Conservation (phyloP, 768 basidiomycete species). For the Lepiota venenata region DNA sequence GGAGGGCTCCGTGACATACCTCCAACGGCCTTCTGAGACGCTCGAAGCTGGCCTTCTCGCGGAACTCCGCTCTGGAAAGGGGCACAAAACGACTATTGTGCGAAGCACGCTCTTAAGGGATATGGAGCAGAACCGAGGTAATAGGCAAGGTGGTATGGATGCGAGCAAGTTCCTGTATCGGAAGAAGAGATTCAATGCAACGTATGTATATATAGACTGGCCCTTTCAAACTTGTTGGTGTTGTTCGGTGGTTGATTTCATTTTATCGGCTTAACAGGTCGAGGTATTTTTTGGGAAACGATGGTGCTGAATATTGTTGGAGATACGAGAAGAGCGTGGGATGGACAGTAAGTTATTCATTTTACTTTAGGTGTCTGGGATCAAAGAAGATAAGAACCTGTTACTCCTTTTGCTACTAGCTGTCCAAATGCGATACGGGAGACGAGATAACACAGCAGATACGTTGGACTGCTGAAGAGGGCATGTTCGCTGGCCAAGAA, state of each 20-base stretch:
- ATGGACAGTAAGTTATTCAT: slow-evolving; percentile 32
- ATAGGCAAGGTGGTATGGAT: not conserved
- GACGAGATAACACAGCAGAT: slow-evolving; percentile 41
- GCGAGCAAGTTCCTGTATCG: slow-evolving; percentile 10
- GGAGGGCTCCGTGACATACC: slow-evolving; percentile 32
- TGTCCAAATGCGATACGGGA: slow-evolving; percentile 33
- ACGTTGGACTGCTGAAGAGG: slow-evolving; percentile 31
- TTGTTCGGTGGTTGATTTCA: slow-evolving; percentile 1
- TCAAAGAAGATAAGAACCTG: too few relatives aligned
- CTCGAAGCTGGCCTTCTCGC: slow-evolving; percentile 41
- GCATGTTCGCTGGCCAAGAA: slow-evolving; percentile 44
- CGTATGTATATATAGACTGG: not conserved
- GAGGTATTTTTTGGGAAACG: slow-evolving; percentile 48
- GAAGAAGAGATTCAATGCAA: slow-evolving; percentile 4
- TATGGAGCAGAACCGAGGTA: not conserved
- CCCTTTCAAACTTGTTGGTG: slow-evolving; percentile 2
- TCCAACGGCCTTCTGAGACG: slow-evolving; percentile 36
- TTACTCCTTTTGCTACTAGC: slow-evolving; percentile 21
- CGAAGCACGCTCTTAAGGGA: slow-evolving; percentile 33
- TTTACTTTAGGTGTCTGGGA: not conserved
- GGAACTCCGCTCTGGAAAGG: slow-evolving; percentile 46
- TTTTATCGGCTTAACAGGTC: slow-evolving; percentile 25
- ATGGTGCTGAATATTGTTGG: slow-evolving; percentile 49
- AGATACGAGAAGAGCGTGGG: slow-evolving; percentile 36
- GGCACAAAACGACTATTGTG: slow-evolving; percentile 39